Conservation (phyloP, 2,329 filamentous ascomycete species). For the Ceratocystis cubensis region DNA sequence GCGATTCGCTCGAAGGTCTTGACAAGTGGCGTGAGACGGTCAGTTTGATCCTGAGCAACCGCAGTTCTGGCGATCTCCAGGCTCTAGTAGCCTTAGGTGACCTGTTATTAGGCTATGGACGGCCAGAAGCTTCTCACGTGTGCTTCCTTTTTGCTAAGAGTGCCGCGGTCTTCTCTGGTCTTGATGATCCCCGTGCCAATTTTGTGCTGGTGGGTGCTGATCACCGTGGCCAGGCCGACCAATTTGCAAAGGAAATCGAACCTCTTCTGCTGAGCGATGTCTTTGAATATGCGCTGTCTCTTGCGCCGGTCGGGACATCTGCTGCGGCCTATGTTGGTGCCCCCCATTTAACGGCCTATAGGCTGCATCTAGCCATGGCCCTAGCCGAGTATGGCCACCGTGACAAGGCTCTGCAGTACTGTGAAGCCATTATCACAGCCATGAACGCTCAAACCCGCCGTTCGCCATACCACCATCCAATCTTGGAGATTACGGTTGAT, state of each 20-base stretch:
- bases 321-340: conserved; percentile 47
- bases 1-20: conserved; percentile 69
- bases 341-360: conserved; percentile 72
- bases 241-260: conserved; percentile 69
- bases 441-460: conserved; percentile 70
- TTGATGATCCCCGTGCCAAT: conserved; percentile 65
- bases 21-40: conserved; percentile 93
- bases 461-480: conserved; percentile 72
- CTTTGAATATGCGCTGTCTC: conserved; percentile 77
- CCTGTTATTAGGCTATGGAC: conserved; percentile 70
- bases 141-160: conserved; percentile 80
- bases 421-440: conserved; percentile 64
- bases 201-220: conserved; percentile 80
- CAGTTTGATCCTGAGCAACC: conserved; percentile 73
- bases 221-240: conserved; percentile 56
- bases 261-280: conserved; percentile 89
- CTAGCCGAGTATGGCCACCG: conserved; percentile 74
- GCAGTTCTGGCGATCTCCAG: conserved; percentile 59
- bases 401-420: conserved; percentile 80
- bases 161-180: conserved; percentile 60
- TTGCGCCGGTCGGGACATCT: conserved; percentile 44
- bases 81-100: conserved; percentile 71
- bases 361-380: conserved; percentile 72
- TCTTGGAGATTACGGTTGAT: conserved; percentile 64
- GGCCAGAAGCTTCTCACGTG: conserved; percentile 82